phyloP scores from a whole-genome alignment of 2,329 filamentous ascomycete genomes.

The Aspergillus ochraceoroseus region DNA sequence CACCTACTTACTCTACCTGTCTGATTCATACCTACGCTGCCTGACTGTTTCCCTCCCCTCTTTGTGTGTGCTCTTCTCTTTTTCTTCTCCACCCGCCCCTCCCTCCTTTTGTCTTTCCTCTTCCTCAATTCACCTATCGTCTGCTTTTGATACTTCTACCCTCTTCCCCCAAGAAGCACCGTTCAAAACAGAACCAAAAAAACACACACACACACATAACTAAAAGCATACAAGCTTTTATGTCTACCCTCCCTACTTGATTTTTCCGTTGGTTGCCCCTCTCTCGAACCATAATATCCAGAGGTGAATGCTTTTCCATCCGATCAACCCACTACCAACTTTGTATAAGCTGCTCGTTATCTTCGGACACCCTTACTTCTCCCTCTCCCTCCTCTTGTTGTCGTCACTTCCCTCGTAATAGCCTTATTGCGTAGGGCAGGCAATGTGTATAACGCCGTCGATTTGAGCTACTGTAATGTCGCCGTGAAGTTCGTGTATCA shows the following conservation, averaged over 20 bases:
- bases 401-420: constrained; percentile 18
- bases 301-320: constrained; percentile 5
- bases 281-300: background rate
- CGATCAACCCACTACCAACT: constrained; percentile 5
- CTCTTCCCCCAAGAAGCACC: too few species aligned
- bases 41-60: constrained; percentile 1
- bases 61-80: constrained; percentile 1
- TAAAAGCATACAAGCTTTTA: background rate
- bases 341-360: constrained; percentile 12
- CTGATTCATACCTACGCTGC: constrained; percentile 14
- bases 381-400: constrained; percentile 7
- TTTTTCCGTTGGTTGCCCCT: background rate
- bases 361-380: background rate
- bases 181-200: too few species aligned
- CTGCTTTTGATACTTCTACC: too few species aligned
- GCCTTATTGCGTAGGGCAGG: constrained; percentile 22
- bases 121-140: background rate
- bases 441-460: constrained; percentile 11
- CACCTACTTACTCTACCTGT: too few species aligned
- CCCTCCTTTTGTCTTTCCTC: background rate
- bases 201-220: too few species aligned
- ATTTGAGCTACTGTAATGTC: constrained; percentile 18
- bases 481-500: constrained; percentile 13
- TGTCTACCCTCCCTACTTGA: background rate
- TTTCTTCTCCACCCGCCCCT: background rate